These are phyloP conservation scores for Jamesozyma rosinii DNA, from an alignment of 805 yeast species.

Conservation along the genomic window DNA sequence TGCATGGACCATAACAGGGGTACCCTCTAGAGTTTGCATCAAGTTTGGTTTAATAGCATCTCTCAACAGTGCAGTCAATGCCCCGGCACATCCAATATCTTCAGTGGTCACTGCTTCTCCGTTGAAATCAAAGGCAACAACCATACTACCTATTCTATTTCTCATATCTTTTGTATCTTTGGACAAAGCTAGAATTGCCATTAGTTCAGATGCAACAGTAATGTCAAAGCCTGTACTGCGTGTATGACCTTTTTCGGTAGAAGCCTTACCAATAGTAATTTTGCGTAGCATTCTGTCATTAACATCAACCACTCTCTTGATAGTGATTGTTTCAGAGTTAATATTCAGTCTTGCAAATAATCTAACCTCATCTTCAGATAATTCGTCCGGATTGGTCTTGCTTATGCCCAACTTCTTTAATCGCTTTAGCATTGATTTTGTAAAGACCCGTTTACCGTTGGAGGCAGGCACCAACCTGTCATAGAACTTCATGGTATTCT, in stretches of 20 bases:
- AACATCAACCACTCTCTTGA: conserved; percentile 89
- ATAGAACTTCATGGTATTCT: conserved; percentile 65
- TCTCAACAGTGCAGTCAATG: conserved; percentile 84
- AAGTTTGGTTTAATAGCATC: conserved; percentile 94
- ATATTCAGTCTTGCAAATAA: conserved; percentile 77
- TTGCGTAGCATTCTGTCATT: conserved; percentile 88
- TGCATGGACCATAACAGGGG: conserved; percentile 95
- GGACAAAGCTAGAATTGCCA: conserved; percentile 89
- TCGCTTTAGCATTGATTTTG: conserved; percentile 70
- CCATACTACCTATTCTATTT: conserved; percentile 78
- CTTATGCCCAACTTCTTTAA: conserved; percentile 71
- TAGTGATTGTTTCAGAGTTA: conserved; percentile 81
- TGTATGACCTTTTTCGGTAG: conserved; percentile 82
- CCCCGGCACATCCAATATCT: conserved; percentile 93
- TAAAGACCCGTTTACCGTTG: conserved; percentile 70
- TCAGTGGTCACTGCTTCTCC: conserved; percentile 88
- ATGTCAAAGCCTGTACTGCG: conserved; percentile 90
- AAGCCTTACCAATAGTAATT: conserved; percentile 82
- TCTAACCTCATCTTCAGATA: conserved; percentile 66
- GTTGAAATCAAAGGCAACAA: conserved; percentile 66
- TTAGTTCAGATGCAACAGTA: conserved; percentile 90
- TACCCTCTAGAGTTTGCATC: conserved; percentile 96
- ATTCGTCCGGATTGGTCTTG: conserved; percentile 69
- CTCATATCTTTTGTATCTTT: conserved; percentile 75
- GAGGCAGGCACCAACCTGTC: conserved; percentile 79